phyloP scores from a whole-genome alignment of 352 stramenopile species.

The Pythium aphanidermatum region DNA sequence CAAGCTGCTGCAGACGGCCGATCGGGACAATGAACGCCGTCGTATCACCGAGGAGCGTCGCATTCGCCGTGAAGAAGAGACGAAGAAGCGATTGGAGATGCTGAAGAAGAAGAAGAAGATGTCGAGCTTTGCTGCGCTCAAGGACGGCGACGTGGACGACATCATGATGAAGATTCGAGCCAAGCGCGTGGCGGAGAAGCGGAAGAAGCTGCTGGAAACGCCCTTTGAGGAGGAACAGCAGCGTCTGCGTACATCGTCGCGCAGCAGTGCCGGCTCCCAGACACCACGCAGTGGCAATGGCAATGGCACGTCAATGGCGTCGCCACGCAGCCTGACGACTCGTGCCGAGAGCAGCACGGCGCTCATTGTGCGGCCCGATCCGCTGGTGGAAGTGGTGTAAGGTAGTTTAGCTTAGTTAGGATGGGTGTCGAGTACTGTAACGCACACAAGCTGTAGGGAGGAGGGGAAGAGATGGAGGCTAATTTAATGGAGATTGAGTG shows the following conservation, averaged over 20 bases:
- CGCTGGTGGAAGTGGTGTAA: conserved; percentile 15
- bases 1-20: conserved; percentile 71
- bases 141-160: conserved; percentile 74
- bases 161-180: conserved; percentile 81
- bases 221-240: conserved; percentile 18
- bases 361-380: neutral
- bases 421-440: too few species aligned
- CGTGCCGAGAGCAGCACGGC: too few species aligned
- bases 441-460: too few species aligned
- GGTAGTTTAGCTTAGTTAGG: conserved; percentile 10
- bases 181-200: conserved; percentile 75
- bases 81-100: conserved; percentile 71
- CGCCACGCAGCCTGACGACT: too few species aligned
- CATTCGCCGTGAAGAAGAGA: conserved; percentile 69
- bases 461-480: neutral
- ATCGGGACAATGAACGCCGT: conserved; percentile 82
- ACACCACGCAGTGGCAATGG: conserved; percentile 8
- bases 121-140: conserved; percentile 59
- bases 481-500: conserved; percentile 13
- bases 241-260: conserved; percentile 14
- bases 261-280: conserved; percentile 10
- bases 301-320: too few species aligned
- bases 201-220: conserved; percentile 42
- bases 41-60: conserved; percentile 73
- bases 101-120: conserved; percentile 79